phyloP scores from a whole-genome alignment of 768 basidiomycete species.

The Pleurotus citrinopileatus region DNA sequence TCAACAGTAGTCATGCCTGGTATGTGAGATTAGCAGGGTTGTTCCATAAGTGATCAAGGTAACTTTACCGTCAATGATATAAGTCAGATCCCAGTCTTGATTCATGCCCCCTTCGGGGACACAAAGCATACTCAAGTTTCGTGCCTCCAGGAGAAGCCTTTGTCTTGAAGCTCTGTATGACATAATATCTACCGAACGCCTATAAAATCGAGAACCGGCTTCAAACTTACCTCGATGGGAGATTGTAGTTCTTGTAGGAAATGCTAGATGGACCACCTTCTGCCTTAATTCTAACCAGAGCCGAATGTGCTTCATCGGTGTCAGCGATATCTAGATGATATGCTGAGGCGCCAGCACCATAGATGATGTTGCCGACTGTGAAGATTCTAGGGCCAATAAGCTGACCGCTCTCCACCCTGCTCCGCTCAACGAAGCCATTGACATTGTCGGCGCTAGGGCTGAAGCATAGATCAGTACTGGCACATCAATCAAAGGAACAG shows the following conservation, averaged over 20 bases:
- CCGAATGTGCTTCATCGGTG: conserved; percentile 60
- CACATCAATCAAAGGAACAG: not conserved
- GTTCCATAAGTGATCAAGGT: not conserved
- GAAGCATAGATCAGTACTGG: not conserved
- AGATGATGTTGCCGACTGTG: conserved; percentile 64
- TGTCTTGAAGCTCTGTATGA: conserved; percentile 64
- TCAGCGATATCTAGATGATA: conserved; percentile 64
- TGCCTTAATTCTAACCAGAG: conserved; percentile 63
- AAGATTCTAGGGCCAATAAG: conserved; percentile 72
- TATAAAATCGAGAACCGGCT: no score
- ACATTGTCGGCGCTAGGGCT: conserved; percentile 68
- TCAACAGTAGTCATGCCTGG: conserved; percentile 77
- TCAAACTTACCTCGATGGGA: conserved; percentile 62
- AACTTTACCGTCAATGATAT: conserved; percentile 69
- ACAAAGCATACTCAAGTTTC: conserved; percentile 64
- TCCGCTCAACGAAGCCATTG: conserved; percentile 62
- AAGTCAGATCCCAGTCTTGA: conserved; percentile 76
- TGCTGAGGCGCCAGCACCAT: conserved; percentile 44
- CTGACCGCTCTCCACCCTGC: conserved; percentile 64
- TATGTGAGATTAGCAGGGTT: not conserved
- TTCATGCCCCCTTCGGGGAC: conserved; percentile 82
- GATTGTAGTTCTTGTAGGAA: conserved; percentile 78
- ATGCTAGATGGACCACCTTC: conserved; percentile 70
- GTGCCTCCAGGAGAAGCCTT: conserved; percentile 57
- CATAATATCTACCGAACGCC: no score